Evolutionary conservation across 176 grass and related monocot species (phyloP).

Genomic region (Hordeum marinum): DNA sequence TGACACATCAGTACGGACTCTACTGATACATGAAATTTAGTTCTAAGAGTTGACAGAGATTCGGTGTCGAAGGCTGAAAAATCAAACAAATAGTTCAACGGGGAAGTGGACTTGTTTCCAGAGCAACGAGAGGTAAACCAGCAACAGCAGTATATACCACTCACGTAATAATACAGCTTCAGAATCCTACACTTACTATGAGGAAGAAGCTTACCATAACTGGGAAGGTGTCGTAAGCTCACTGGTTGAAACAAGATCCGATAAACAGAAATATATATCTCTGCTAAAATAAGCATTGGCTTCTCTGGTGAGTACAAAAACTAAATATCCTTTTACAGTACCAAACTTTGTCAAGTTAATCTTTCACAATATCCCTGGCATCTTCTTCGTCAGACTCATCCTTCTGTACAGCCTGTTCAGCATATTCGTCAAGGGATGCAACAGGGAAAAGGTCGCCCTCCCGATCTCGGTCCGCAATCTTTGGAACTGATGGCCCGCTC

Average conservation of each 20-base stretch:
- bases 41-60: too few relatives aligned
- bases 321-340: not conserved
- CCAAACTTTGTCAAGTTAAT: not conserved
- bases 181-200: not conserved
- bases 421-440: conserved; percentile 62
- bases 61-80: not conserved
- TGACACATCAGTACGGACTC: too few relatives aligned
- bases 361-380: conserved; percentile 38
- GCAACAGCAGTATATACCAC: not conserved
- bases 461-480: conserved; percentile 69
- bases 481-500: conserved; percentile 38
- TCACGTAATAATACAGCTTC: not conserved
- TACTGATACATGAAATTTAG: too few relatives aligned
- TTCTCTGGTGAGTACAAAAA: not conserved
- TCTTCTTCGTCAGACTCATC: conserved; percentile 38
- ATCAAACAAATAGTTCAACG: not conserved
- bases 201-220: not conserved
- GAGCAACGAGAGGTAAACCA: not conserved
- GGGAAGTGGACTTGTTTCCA: not conserved
- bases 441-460: conserved; percentile 68
- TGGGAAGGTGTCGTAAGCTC: not conserved
- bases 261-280: not conserved
- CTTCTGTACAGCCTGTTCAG: conserved; percentile 41
- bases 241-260: not conserved
- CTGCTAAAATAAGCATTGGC: not conserved